Evolutionary conservation across 164 flowering plant genomes (phyloP), one percentile per base, ranked within the genome.

Genomic region (Nymphaea thermarum): DNA sequence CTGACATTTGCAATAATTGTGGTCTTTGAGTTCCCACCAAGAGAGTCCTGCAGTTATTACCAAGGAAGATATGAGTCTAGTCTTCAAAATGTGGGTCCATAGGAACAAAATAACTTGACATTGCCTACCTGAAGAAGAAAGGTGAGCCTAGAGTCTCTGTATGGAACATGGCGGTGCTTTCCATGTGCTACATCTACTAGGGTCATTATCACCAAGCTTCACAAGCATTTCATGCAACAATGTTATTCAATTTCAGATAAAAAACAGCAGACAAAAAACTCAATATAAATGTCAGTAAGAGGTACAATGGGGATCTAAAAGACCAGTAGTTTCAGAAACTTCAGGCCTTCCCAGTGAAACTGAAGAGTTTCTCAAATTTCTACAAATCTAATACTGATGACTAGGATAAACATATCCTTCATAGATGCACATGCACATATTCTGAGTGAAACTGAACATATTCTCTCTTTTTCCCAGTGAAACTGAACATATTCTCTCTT

Each of bases 1-100:
- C 93, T 92, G 84, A 88, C 83, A 77, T 87, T 92, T 25, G 96
- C 94, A 74, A 92, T 84, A 5, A 88, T 88, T 65, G 84, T 83
- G 74, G 98, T 92, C 77, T 92, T 92, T 5, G 94, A 92, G 77
- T 92, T 92, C 17, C 98, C 98, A 73, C 98, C 98, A 4, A 92
- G 78, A 60, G 98, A 92, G 74, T 92, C 98, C 96, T 92, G 91
- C 77, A 80, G 57, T 16, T 55, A 63, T 61, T n/a, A 7, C 8
- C 63, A 61, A n/a, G 16, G n/a, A 10, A n/a, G 16, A 61, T 6
- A 6, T 61, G 8, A 36, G 25, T n/a, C 63, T 7, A 4, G 2
- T 61, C 36, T 7, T n/a, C 8, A 61, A 61, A 61, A 36, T 3
- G n/a, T 6, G 8, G 8, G 16, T 36, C 16, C n/a, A 6, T 36